Evolutionary conservation across 148 eudicot genomes (phyloP).

Genomic region (Polygonum maritimum): DNA sequence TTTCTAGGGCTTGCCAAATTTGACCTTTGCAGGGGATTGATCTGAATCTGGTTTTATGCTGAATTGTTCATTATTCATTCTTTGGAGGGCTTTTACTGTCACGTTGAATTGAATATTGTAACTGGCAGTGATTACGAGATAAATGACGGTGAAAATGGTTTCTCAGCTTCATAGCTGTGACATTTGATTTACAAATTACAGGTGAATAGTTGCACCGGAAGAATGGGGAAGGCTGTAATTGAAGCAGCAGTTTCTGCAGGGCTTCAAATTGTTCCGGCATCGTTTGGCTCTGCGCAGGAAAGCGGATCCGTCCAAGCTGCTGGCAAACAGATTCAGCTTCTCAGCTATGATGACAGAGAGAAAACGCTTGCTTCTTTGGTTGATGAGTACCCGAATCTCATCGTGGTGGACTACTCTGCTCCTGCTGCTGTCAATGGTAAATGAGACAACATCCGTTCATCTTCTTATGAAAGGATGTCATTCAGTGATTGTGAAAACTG

Average conservation of each 20-base stretch:
- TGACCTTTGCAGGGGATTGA: neutral
- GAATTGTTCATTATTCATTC: neutral
- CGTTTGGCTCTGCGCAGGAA: conserved; percentile 60
- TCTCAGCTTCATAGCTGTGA: neutral
- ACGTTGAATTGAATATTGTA: neutral
- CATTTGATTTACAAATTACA: conserved; percentile 24
- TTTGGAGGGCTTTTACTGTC: neutral
- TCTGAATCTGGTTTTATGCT: neutral
- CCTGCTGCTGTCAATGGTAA: conserved; percentile 87
- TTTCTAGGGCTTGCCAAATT: neutral
- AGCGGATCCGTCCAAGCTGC: conserved; percentile 55
- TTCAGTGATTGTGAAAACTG: neutral
- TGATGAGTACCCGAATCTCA: conserved; percentile 54
- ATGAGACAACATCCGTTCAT: neutral
- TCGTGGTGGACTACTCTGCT: conserved; percentile 85
- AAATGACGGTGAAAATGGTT: neutral
- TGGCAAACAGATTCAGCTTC: conserved; percentile 62
- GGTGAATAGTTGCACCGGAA: conserved; percentile 90
- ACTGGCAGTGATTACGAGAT: neutral
- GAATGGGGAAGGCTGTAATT: conserved; percentile 90
- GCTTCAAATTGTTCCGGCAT: conserved; percentile 56
- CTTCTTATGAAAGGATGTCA: neutral
- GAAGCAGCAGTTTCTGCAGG: conserved; percentile 79
- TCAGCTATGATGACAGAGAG: conserved; percentile 59
- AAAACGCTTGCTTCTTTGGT: conserved; percentile 37